These are phyloP conservation scores for Coprinopsis cinerea DNA, from an alignment of 768 basidiomycete genomes.

Conservation along the genomic window DNA sequence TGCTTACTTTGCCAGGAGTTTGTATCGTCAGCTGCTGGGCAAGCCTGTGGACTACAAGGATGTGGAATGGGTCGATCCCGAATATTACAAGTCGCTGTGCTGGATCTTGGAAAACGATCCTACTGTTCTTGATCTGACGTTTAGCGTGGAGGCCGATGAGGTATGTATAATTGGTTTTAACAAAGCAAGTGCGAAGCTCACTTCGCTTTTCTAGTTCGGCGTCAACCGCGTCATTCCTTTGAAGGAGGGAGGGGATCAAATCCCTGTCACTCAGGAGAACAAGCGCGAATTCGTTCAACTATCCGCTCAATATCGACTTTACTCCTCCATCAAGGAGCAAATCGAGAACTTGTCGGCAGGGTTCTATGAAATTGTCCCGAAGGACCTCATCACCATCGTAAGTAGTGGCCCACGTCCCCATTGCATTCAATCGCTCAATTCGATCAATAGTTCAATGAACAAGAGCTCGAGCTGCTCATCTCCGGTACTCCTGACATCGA, in stretches of 20 bases:
- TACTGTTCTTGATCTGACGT: conserved; percentile 78
- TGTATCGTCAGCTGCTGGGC: conserved; percentile 92
- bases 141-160: conserved; percentile 95
- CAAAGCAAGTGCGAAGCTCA: conserved; percentile 10
- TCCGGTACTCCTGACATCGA: conserved; percentile 99
- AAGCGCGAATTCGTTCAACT: conserved; percentile 94
- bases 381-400: conserved; percentile 90
- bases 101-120: conserved; percentile 99
- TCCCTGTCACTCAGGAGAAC: conserved; percentile 94
- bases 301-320: conserved; percentile 89
- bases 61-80: conserved; percentile 96
- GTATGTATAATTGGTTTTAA: conserved; percentile 32
- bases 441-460: conserved; percentile 74
- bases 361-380: conserved; percentile 97
- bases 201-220: conserved; percentile 59
- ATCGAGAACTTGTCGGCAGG: conserved; percentile 85
- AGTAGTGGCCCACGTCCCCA: conserved; percentile 23
- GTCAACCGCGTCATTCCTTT: conserved; percentile 82
- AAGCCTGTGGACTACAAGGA: conserved; percentile 94
- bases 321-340: conserved; percentile 93
- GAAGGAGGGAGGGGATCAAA: conserved; percentile 76
- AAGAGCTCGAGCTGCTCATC: conserved; percentile 90
- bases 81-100: conserved; percentile 95
- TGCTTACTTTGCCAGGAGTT: conserved; percentile 94
- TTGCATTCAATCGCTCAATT: conserved; percentile 7